These are phyloP conservation scores for Camelina sativa DNA, from an alignment of 345 rosid species.

Conservation along the genomic window DNA sequence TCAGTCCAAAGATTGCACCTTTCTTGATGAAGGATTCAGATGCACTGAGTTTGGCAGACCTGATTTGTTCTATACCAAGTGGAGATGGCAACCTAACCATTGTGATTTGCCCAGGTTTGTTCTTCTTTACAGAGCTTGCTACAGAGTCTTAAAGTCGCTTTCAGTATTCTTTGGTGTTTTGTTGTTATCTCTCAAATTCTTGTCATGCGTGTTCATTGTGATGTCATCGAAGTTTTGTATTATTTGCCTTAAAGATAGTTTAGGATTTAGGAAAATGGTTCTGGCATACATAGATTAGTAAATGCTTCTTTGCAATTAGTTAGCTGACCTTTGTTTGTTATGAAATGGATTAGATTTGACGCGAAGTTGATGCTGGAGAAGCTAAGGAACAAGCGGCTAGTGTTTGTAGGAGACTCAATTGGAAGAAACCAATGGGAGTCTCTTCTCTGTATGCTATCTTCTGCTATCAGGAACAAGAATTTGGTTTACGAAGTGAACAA, in stretches of 20 bases:
- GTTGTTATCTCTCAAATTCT: not conserved
- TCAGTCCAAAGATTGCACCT: constrained; percentile 76
- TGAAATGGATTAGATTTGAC: constrained; percentile 61
- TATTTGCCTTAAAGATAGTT: constrained; percentile 7
- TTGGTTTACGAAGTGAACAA: constrained; percentile 87
- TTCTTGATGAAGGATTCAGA: constrained; percentile 85
- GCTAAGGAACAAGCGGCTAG: constrained; percentile 75
- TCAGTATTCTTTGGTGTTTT: not conserved
- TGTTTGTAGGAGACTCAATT: constrained; percentile 89
- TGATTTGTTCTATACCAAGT: constrained; percentile 80
- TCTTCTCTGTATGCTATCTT: constrained; percentile 81
- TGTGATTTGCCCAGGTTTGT: constrained; percentile 82
- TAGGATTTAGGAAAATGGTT: not conserved
- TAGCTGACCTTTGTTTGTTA: not conserved
- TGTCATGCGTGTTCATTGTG: not conserved
- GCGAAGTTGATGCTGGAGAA: constrained; percentile 85
- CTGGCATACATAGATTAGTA: not conserved
- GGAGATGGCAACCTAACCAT: constrained; percentile 95
- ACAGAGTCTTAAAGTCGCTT: not conserved
- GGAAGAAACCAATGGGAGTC: constrained; percentile 99
- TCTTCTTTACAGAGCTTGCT: not conserved
- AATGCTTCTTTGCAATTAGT: not conserved
- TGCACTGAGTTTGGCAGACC: constrained; percentile 90
- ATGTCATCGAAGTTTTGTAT: constrained; percentile 9
- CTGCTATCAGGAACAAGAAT: constrained; percentile 58